Evolutionary conservation across 1,139 yeast species (phyloP).

Genomic region (Scheffersomyces insectosa): DNA sequence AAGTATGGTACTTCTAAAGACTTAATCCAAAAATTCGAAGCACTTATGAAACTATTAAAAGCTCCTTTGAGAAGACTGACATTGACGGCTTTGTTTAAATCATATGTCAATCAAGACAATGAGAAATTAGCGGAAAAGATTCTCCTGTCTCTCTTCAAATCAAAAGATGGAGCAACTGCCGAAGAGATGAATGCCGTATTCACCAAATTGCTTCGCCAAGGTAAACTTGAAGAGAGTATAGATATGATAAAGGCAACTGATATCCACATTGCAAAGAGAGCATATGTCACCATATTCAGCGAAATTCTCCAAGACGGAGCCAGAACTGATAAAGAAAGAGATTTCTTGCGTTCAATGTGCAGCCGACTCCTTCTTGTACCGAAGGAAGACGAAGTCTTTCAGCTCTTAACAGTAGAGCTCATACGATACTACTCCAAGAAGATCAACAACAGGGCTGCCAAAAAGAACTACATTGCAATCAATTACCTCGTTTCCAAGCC

Average conservation of each 20-base stretch:
- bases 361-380: slow-evolving; percentile 9
- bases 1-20: slow-evolving; percentile 14
- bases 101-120: slow-evolving; percentile 27
- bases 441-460: slow-evolving; percentile 13
- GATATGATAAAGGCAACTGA: slow-evolving; percentile 21
- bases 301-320: slow-evolving; percentile 9
- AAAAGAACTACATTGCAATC: slow-evolving; percentile 12
- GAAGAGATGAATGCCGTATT: slow-evolving; percentile 31
- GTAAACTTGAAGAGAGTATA: slow-evolving; percentile 23
- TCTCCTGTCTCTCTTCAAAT: slow-evolving; percentile 30
- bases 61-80: slow-evolving; percentile 35
- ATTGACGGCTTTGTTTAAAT: slow-evolving; percentile 34
- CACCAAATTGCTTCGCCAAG: slow-evolving; percentile 24
- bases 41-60: slow-evolving; percentile 19
- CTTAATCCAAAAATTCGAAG: slow-evolving; percentile 15
- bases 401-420: slow-evolving; percentile 4
- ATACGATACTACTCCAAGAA: slow-evolving; percentile 8
- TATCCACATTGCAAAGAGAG: slow-evolving; percentile 24
- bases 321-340: slow-evolving; percentile 2
- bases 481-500: slow-evolving; percentile 8
- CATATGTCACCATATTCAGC: slow-evolving; percentile 24
- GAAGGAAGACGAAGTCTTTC: slow-evolving; percentile 7
- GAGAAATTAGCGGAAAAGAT: slow-evolving; percentile 32
- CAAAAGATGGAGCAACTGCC: slow-evolving; percentile 24
- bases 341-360: slow-evolving; percentile 13